phyloP scores from a whole-genome alignment of 345 rosid species.

The Eucalyptus pumila region DNA sequence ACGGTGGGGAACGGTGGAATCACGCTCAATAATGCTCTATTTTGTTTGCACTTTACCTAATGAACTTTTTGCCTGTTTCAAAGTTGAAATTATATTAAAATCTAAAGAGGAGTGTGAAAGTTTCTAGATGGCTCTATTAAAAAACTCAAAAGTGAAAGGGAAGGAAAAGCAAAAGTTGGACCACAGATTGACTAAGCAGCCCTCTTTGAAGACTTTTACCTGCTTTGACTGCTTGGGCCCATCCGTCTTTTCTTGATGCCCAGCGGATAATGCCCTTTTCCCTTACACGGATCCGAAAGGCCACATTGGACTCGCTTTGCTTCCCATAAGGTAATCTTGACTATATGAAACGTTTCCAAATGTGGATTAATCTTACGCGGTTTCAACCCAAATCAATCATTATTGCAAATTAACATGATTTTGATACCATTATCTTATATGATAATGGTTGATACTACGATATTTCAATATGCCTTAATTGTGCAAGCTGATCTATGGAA shows the following conservation, averaged over 20 bases:
- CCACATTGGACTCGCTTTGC: not conserved
- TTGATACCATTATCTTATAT: not conserved
- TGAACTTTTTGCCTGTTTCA: not conserved
- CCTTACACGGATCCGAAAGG: not conserved
- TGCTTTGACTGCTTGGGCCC: not conserved
- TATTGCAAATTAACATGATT: rapidly evolving
- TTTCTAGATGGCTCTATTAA: not conserved
- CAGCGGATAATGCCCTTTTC: not conserved
- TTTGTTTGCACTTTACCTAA: not conserved
- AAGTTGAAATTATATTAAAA: not conserved
- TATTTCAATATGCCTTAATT: rapidly evolving
- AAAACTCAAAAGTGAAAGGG: not conserved
- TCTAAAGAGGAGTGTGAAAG: no score
- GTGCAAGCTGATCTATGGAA: rapidly evolving
- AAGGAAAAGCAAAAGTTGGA: not conserved
- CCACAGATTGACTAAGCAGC: not conserved
- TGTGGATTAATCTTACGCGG: not conserved
- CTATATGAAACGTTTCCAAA: rapidly evolving
- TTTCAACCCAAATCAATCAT: not conserved
- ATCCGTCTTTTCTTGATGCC: not conserved
- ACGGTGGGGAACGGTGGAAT: not conserved
- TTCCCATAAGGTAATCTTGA: not conserved
- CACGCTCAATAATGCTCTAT: not conserved
- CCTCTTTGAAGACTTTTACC: not conserved
- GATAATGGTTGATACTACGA: rapidly evolving